Conservation (phyloP, 148 eudicot species). For the Polygonum maritimum region DNA sequence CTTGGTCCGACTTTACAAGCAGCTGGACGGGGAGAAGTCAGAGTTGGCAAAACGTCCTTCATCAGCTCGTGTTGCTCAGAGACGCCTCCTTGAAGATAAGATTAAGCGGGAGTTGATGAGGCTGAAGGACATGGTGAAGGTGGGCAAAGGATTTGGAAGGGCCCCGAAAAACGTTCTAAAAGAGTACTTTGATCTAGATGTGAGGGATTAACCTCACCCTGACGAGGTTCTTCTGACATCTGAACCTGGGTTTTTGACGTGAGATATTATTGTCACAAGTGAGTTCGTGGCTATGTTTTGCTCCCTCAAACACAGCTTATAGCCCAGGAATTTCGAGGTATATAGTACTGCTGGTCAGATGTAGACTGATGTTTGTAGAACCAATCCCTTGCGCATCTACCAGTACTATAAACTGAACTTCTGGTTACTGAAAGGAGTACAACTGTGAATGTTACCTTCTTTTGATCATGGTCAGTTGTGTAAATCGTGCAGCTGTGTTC, state of each 20-base stretch:
- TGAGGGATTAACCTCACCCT: constrained; percentile 2
- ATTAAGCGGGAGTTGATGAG: constrained; percentile 38
- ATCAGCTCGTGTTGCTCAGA: constrained; percentile 27
- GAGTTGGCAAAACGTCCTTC: constrained; percentile 25
- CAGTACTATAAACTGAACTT: not conserved
- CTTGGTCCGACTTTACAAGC: constrained; percentile 39
- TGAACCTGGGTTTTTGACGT: not conserved
- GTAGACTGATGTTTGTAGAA: not conserved
- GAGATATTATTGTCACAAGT: not conserved
- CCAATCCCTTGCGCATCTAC: not conserved
- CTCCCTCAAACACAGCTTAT: not conserved
- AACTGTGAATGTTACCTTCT: not conserved
- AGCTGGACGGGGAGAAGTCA: constrained; percentile 34
- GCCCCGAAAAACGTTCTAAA: constrained; percentile 41
- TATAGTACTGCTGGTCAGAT: not conserved
- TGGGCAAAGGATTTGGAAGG: constrained; percentile 64
- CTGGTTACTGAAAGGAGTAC: not conserved
- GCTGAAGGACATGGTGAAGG: constrained; percentile 57
- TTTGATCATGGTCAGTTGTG: not conserved
- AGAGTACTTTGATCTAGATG: constrained; percentile 50
- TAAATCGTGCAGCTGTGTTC: not conserved
- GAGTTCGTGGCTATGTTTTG: not conserved
- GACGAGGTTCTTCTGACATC: too few species aligned
- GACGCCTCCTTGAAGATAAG: constrained; percentile 36
- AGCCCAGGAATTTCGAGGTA: not conserved